These are phyloP conservation scores for Eucalyptus marginata DNA, from an alignment of 345 rosid species.

Conservation along the genomic window DNA sequence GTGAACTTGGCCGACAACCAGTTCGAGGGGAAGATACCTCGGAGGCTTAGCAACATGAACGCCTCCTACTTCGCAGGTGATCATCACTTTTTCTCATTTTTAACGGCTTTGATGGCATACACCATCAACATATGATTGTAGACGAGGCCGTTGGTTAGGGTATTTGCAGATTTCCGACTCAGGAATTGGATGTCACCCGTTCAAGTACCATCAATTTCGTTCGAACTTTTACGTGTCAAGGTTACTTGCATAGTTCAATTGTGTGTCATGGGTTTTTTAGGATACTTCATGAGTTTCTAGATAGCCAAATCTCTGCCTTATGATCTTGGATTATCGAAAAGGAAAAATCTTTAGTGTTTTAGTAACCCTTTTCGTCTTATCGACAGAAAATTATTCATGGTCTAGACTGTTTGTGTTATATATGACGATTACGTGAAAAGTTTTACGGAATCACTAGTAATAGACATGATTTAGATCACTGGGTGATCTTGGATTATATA, in stretches of 20 bases:
- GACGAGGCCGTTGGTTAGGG: not conserved
- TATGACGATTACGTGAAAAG: not conserved
- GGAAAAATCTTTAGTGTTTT: not conserved
- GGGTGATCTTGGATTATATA: not conserved
- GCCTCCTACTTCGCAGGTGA: constrained; percentile 36
- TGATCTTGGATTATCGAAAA: not conserved
- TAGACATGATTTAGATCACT: not conserved
- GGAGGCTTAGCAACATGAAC: constrained; percentile 15
- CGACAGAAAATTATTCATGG: not conserved
- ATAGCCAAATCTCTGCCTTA: not conserved
- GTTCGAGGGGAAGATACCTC: constrained; percentile 45
- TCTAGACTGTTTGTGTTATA: not conserved
- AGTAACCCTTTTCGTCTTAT: not conserved
- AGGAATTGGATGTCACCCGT: not conserved
- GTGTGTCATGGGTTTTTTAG: not conserved
- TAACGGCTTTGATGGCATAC: not conserved
- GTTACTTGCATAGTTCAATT: not conserved
- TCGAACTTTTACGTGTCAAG: rapidly evolving
- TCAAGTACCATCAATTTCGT: not conserved
- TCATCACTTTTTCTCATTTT: not conserved
- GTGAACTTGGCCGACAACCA: constrained; percentile 42
- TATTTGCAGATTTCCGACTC: not conserved
- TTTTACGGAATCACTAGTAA: not conserved
- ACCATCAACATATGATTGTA: not conserved
- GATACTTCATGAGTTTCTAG: not conserved